These are phyloP conservation scores for Phytopythium kandeliae DNA, from an alignment of 352 stramenopile species.

Conservation along the genomic window DNA sequence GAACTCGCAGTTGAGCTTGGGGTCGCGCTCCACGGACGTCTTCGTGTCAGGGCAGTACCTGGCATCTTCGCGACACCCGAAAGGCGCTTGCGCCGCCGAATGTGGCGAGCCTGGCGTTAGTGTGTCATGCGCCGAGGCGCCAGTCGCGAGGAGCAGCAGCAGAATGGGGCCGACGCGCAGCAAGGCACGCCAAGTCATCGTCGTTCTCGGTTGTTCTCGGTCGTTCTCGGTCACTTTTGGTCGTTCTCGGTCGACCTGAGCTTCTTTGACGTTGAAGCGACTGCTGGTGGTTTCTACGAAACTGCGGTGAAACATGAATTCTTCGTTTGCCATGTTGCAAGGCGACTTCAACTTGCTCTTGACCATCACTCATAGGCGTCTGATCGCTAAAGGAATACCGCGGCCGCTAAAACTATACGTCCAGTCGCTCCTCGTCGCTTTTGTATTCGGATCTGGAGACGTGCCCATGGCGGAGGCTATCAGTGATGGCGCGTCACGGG, in stretches of 20 bases:
- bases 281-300: too few species aligned
- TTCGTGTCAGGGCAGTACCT: conserved; percentile 17
- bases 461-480: too few species aligned
- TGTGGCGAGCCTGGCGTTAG: background rate
- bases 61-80: conserved; percentile 31
- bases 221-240: background rate
- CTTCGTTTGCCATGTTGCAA: too few species aligned
- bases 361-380: background rate
- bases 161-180: background rate
- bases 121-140: background rate
- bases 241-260: background rate
- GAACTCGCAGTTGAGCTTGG: conserved; percentile 26
- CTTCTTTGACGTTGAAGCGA: background rate
- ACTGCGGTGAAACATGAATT: background rate
- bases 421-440: background rate
- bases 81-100: background rate
- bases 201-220: background rate
- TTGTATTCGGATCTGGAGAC: too few species aligned
- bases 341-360: conserved; percentile 1
- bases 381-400: background rate
- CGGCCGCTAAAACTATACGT: background rate
- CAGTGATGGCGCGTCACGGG: too few species aligned
- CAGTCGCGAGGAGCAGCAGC: background rate
- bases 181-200: background rate
- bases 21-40: conserved; percentile 17